Conservation (phyloP, 768 basidiomycete species). For the Amanita exitialis region DNA sequence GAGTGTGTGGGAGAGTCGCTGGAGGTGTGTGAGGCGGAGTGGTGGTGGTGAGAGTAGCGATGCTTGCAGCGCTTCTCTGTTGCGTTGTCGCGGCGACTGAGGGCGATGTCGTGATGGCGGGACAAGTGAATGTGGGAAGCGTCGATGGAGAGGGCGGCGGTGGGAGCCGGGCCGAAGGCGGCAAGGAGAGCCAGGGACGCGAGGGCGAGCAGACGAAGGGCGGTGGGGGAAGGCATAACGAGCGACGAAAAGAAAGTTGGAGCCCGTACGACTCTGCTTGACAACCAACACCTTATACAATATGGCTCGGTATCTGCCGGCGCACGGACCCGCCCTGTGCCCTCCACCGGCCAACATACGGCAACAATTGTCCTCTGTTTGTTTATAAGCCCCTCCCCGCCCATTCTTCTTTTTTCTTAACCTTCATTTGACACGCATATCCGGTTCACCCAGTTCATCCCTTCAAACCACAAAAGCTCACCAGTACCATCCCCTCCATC, state of each 20-base stretch:
- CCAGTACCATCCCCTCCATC: conserved; percentile 53
- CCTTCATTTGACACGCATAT: conserved; percentile 79
- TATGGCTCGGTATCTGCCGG: conserved; percentile 2
- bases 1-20: conserved; percentile 2
- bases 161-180: conserved; percentile 35
- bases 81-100: conserved; percentile 34
- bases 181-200: conserved; percentile 48
- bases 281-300: background rate
- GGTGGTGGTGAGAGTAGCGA: conserved; percentile 22
- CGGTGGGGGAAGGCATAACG: conserved; percentile 38
- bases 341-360: conserved; percentile 13
- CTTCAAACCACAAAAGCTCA: conserved; percentile 36
- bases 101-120: conserved; percentile 35
- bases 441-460: conserved; percentile 75
- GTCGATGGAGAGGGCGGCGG: conserved; percentile 43
- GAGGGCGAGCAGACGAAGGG: conserved; percentile 50
- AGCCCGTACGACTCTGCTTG: background rate
- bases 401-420: conserved; percentile 42
- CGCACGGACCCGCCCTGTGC: conserved; percentile 6
- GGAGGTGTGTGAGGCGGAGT: background rate
- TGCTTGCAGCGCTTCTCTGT: conserved; percentile 46
- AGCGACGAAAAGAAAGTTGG: conserved; percentile 12
- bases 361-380: conserved; percentile 25
- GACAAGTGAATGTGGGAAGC: conserved; percentile 21
- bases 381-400: conserved; percentile 19